Evolutionary conservation across 345 rosid genomes (phyloP), one percentile per base, ranked within the genome.

Genomic region (Arabidopsis arenosa): DNA sequence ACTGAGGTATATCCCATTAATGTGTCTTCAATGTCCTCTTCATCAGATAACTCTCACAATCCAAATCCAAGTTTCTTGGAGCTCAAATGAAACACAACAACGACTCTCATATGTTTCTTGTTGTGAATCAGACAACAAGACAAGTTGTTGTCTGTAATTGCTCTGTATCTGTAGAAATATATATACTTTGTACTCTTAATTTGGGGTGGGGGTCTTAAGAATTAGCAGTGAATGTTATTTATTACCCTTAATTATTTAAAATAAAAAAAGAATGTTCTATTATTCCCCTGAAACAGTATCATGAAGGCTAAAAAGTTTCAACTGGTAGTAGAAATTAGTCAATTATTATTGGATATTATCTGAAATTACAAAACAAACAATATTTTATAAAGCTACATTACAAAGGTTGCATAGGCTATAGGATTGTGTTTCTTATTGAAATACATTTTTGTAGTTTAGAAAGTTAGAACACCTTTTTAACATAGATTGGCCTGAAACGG

Each of bases 1-100:
- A 84, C 89, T 12, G 96, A 94, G 86, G 93, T 93, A 23, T 87
- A 93, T 77, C 91, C 98, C 30, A 68, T 80, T 64, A 88, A 82
- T 77, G 82, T 81, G 28, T 65, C 84, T 9, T 63, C 81, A 57
- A 76, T 87, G 65, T 75, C 88, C 17, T 68, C 78, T 61, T 55
- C 82, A 62, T 54, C 79, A 62, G 77, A 78, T 66, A 51, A 41
- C 36, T 43, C 73, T 12, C 32, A 15, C 69, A 52, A 33, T 73
- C 51, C 69, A 49, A 66, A 72, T 63, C 62, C 64, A 52, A 55
- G 52, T 52, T 69, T 43, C 74, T 51, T 66, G 68, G 81, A 78
- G 28, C 32, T 78, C 69, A 78, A 78, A 18, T 73, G 69, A 77
- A 67, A 56, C 44, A 30, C 26, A 47, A 49, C 72, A 28, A 47